phyloP scores from a whole-genome alignment of 257 asterid genomes.

The Solanum peruvianum region DNA sequence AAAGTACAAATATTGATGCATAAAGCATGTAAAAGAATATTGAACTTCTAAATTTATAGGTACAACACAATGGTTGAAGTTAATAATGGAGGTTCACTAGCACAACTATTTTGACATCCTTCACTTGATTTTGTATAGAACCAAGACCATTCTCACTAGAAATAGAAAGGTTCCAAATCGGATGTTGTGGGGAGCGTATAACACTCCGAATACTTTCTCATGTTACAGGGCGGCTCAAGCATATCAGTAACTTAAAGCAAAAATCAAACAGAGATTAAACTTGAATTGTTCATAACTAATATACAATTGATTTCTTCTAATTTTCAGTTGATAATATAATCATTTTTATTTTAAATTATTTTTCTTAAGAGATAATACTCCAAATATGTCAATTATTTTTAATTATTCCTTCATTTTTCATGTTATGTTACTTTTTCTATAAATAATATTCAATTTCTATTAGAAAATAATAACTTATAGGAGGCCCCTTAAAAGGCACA shows the following conservation, averaged over 20 bases:
- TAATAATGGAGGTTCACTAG: not conserved
- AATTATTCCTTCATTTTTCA: too few species aligned
- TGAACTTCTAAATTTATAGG: not conserved
- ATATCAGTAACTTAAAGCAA: too few species aligned
- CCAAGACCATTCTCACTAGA: not conserved
- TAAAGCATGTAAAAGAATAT: not conserved
- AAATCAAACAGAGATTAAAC: too few species aligned
- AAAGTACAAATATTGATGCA: not conserved
- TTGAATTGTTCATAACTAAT: too few species aligned
- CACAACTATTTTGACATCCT: not conserved
- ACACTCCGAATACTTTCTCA: not conserved
- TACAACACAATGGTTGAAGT: not conserved
- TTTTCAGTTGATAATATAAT: too few species aligned
- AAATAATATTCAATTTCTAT: too few species aligned
- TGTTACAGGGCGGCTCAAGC: not conserved
- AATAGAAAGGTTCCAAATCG: not conserved
- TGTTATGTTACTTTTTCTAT: too few species aligned
- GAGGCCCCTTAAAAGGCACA: too few species aligned
- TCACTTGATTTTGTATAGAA: not conserved
- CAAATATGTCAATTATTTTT: too few species aligned
- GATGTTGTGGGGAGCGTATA: not conserved
- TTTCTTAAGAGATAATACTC: rapidly evolving
- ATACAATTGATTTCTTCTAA: too few species aligned
- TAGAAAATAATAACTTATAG: too few species aligned
- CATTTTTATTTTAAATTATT: too few species aligned